A percentile compares a stretch with the other conserved stretches of the same genome.
These are phyloP conservation scores for Xylariales sp. DNA, from an alignment of 2,329 filamentous ascomycete genomes.

Conservation along the genomic window DNA sequence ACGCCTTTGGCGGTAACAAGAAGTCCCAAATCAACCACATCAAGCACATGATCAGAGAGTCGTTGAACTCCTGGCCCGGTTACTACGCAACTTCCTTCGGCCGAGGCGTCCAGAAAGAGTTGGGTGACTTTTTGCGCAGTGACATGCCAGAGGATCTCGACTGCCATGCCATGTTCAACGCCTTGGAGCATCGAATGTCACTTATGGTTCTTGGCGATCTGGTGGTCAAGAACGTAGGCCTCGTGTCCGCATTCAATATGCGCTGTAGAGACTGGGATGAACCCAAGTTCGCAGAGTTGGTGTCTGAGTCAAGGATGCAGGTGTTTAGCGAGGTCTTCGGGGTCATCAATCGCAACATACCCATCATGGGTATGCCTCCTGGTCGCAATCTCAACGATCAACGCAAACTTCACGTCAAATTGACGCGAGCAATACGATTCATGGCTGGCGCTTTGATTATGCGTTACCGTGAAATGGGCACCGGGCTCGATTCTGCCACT, in stretches of 20 bases:
- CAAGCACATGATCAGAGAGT: constrained; percentile 22
- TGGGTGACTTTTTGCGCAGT: constrained; percentile 12
- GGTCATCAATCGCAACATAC: constrained; percentile 12
- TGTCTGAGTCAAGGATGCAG: constrained; percentile 1
- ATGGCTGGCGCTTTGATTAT: background rate
- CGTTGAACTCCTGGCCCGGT: constrained; percentile 19
- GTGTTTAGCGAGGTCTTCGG: background rate
- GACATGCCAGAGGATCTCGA: constrained; percentile 10
- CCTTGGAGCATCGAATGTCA: constrained; percentile 24
- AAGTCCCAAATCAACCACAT: constrained; percentile 24
- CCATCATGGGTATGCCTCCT: constrained; percentile 17
- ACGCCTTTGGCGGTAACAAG: constrained; percentile 23
- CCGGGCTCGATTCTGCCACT: background rate
- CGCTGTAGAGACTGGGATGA: constrained; percentile 24
- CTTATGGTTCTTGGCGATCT: constrained; percentile 20
- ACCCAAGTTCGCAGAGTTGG: constrained; percentile 10
- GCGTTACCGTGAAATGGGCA: background rate
- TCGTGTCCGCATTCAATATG: constrained; percentile 15
- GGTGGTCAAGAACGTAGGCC: constrained; percentile 15
- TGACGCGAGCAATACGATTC: background rate
- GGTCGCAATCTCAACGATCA: constrained; percentile 10
- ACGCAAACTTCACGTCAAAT: background rate
- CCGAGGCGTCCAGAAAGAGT: constrained; percentile 10
- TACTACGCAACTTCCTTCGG: constrained; percentile 19
- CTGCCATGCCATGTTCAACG: constrained; percentile 24